Evolutionary conservation across 306 rosid genomes (phyloP), one percentile per base, ranked within the genome.

Genomic region (Mucuna pruriens): DNA sequence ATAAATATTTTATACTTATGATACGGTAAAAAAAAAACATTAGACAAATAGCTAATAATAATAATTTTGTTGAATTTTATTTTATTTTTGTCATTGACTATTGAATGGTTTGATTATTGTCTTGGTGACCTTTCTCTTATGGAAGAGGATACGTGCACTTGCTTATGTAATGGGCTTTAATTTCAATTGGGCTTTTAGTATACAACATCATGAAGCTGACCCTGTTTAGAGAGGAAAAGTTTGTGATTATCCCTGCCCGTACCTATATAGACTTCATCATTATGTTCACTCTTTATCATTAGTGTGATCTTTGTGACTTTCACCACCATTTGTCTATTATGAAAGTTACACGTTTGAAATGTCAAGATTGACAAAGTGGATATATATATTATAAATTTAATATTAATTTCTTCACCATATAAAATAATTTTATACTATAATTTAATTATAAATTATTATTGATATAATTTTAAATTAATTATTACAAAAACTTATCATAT

Each of bases 361-460:
- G 75, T 17, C 66, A 75, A 72, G 38, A n/a, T 39, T 52, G 66
- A 71, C 62, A 73, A 54, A 83, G 33, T 77, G n/a, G n/a, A n/a
- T n/a, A n/a, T n/a, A n/a, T n/a, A n/a, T n/a, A n/a, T n/a, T n/a
- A n/a, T n/a, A n/a, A n/a, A n/a, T n/a, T n/a, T n/a, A n/a, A n/a
- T n/a, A n/a, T n/a, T n/a, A n/a, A n/a, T n/a, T n/a, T n/a, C n/a
- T n/a, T n/a, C n/a, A n/a, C n/a, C n/a, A n/a, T n/a, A n/a, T n/a
- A n/a, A n/a, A n/a, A n/a, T n/a, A n/a, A n/a, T n/a, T n/a, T n/a
- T n/a, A n/a, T n/a, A n/a, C n/a, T n/a, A n/a, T n/a, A n/a, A n/a
- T n/a, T n/a, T n/a, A n/a, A n/a, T n/a, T n/a, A n/a, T n/a, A n/a
- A n/a, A n/a, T n/a, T n/a, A n/a, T n/a, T n/a, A n/a, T n/a, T n/a